Evolutionary conservation across 2,329 filamentous ascomycete species (phyloP).

Genomic region (Colletotrichum lentis): DNA sequence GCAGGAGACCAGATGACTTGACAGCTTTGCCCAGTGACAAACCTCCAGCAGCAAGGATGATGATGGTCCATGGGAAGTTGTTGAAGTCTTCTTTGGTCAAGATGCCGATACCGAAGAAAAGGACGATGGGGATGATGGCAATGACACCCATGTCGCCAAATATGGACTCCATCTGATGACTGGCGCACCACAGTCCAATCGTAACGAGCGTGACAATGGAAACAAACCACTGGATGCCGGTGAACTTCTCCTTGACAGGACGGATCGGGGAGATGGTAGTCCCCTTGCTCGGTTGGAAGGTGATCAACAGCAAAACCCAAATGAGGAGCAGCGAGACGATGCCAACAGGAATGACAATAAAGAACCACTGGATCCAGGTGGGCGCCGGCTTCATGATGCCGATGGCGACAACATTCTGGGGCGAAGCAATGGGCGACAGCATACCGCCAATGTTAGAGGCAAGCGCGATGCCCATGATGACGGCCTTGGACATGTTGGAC

Average conservation of each 20-base stretch:
- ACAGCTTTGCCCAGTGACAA: conserved; percentile 93
- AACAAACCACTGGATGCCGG: conserved; percentile 92
- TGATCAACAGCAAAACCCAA: conserved; percentile 84
- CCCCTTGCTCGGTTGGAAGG: conserved; percentile 84
- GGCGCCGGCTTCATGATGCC: conserved; percentile 94
- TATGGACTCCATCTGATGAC: conserved; percentile 83
- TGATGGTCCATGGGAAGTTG: conserved; percentile 99
- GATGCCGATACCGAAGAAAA: conserved; percentile 97
- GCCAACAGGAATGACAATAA: conserved; percentile 91
- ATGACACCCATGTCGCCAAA: conserved; percentile 99
- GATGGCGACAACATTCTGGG: conserved; percentile 95
- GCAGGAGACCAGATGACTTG: conserved; percentile 88
- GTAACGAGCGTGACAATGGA: conserved; percentile 82
- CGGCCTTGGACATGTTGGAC: conserved; percentile 91
- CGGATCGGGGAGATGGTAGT: conserved; percentile 93
- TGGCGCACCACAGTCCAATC: conserved; percentile 91
- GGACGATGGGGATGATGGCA: conserved; percentile 91
- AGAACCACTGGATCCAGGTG: conserved; percentile 97
- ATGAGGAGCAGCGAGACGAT: conserved; percentile 87
- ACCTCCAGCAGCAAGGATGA: conserved; percentile 94
- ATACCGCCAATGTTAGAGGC: conserved; percentile 96
- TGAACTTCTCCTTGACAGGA: conserved; percentile 86
- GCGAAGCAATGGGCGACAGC: conserved; percentile 94
- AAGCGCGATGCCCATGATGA: conserved; percentile 93
- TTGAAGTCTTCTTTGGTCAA: conserved; percentile 99